Evolutionary conservation across 768 basidiomycete species (phyloP), one percentile per base, ranked within the genome.

Genomic region (Xerocomellus intermedius): DNA sequence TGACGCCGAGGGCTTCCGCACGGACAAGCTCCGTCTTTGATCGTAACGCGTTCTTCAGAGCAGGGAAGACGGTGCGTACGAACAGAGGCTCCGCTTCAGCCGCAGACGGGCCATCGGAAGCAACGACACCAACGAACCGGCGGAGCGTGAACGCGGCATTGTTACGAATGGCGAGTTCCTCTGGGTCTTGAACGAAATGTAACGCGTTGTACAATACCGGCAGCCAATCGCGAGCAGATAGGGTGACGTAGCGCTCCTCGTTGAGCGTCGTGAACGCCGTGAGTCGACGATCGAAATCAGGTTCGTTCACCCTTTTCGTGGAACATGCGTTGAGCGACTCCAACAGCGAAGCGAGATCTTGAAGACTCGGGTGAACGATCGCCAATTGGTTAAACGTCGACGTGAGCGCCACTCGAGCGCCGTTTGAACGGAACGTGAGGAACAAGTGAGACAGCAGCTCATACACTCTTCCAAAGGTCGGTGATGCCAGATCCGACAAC

Each of bases 1-100:
- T 73, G 17, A 98, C 90, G 4, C 80, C 77, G 3, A 98, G 77
- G 3, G 92, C 75, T 61, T 99, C 96, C 0, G 83, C 80, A 10
- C 96, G 84, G 19, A 97, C 91, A 51, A 91, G 74, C 88, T 98
- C 95, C 52, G 83, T 80, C 73, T 86, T 90, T 8, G 91, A 88
- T 38, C 84, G 82, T 47, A 99, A 68, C 1, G 86, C 83, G 58
- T 87, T 87, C 71, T 91, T 91, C 22, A 98, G 52, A 91, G 74
- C 88, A 6, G 94, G 88, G 57, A 84, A 83, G 21, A 97, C 77
- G 2, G 82, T 75, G 26, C 80, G 82, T 44, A 82, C 78, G 66
- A 96, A 87, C 2, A 83, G 72, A 0, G 60, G 65, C 62, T 85
- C 82, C 48, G 74, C 78, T 33, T 82, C 81, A 1, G 74, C 54